Evolutionary conservation across 352 stramenopile species (phyloP).

Genomic region (Phytophthora brassicae): DNA sequence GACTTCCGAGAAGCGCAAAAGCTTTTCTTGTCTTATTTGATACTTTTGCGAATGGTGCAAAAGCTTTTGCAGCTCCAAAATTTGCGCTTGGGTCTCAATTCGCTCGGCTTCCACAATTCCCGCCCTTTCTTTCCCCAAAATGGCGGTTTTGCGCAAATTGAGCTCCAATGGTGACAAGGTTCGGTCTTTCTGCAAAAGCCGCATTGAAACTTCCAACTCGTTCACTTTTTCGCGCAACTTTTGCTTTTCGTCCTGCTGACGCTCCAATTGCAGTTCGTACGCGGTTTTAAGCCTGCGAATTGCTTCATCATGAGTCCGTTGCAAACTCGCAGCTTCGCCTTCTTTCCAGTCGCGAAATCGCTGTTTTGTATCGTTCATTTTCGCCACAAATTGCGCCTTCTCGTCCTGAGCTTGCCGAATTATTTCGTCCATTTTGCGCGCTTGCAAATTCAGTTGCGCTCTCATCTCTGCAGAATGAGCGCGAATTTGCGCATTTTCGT

Average conservation of each 20-base stretch:
- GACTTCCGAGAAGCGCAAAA: conserved; percentile 63
- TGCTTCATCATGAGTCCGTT: conserved; percentile 46
- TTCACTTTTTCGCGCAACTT: conserved; percentile 77
- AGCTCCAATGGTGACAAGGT: conserved; percentile 63
- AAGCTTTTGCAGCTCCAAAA: conserved; percentile 59
- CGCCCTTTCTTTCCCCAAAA: conserved; percentile 48
- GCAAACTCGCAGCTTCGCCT: conserved; percentile 39
- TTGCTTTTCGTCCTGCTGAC: conserved; percentile 72
- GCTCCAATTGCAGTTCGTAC: conserved; percentile 65
- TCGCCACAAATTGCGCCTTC: conserved; percentile 51
- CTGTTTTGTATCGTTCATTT: conserved; percentile 51
- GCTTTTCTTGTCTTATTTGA: conserved; percentile 57
- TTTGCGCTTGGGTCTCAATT: conserved; percentile 53
- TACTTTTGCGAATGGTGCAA: conserved; percentile 61
- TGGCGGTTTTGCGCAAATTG: conserved; percentile 60
- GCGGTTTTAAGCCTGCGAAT: conserved; percentile 55
- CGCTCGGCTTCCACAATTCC: conserved; percentile 50
- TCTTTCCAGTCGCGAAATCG: conserved; percentile 78
- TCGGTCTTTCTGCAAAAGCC: conserved; percentile 65
- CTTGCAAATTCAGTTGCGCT: conserved; percentile 44
- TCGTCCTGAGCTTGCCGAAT: conserved; percentile 52
- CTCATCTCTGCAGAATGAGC: conserved; percentile 42
- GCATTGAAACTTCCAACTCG: conserved; percentile 67
- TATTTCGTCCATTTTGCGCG: conserved; percentile 52
- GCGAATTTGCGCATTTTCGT: conserved; percentile 54